phyloP scores from a whole-genome alignment of 1,284 basidiomycete species.

The Irpex rosettiformis region DNA sequence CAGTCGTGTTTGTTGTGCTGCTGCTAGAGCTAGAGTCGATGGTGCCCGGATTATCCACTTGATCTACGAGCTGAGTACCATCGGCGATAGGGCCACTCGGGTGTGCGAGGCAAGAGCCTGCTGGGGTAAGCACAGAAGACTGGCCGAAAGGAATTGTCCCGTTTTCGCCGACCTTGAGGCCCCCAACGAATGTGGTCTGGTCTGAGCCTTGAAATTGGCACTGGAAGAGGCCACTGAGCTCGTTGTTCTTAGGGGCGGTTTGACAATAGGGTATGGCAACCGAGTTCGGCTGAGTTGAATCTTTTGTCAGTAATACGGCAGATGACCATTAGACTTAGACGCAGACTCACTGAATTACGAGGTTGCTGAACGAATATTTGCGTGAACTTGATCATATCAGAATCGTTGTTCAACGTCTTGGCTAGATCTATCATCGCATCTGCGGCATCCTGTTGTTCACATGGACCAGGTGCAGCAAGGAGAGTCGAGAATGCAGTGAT shows the following conservation, averaged over 20 bases:
- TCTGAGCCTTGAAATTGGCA: slow-evolving; percentile 38
- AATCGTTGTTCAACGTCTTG: slow-evolving; percentile 46
- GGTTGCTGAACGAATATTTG: slow-evolving; percentile 64
- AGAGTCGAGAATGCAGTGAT: slow-evolving; percentile 51
- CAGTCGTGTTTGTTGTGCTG: slow-evolving; percentile 6
- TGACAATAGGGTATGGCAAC: slow-evolving; percentile 38
- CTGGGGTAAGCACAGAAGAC: slow-evolving; percentile 28
- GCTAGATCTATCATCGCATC: slow-evolving; percentile 55
- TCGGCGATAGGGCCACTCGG: slow-evolving; percentile 40
- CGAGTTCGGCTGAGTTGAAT: slow-evolving; percentile 31
- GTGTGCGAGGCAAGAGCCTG: slow-evolving; percentile 39
- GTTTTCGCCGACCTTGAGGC: slow-evolving; percentile 22
- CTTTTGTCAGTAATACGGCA: background rate
- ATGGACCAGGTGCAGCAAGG: slow-evolving; percentile 30
- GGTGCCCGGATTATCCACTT: slow-evolving; percentile 42
- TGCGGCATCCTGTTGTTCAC: background rate
- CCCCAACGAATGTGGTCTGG: slow-evolving; percentile 29
- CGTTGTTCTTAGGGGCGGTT: slow-evolving; percentile 34
- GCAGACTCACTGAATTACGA: slow-evolving; percentile 36
- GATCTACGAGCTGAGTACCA: slow-evolving; percentile 45
- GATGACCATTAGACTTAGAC: background rate
- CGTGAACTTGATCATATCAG: slow-evolving; percentile 52
- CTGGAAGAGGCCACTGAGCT: slow-evolving; percentile 40
- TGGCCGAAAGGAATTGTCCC: slow-evolving; percentile 39
- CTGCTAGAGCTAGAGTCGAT: background rate